Conservation (phyloP, 495 filamentous ascomycete species). For the Annulohypoxylon stygium region DNA sequence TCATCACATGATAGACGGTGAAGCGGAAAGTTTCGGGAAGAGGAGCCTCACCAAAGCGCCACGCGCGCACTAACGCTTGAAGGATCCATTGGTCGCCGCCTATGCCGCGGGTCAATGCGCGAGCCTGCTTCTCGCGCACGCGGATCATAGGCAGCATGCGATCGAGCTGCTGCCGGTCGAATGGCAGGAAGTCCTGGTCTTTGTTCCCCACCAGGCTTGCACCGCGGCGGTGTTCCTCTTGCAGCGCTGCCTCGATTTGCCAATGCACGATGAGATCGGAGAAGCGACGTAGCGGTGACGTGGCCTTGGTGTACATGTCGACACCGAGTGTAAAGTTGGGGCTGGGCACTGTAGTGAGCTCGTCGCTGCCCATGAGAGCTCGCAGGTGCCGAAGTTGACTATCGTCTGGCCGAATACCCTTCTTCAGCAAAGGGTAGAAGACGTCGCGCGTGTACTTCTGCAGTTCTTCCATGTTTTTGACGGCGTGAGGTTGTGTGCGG, state of each 20-base stretch:
- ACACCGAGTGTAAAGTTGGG: slow-evolving; percentile 73
- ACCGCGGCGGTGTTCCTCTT: slow-evolving; percentile 72
- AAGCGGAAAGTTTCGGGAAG: slow-evolving; percentile 75
- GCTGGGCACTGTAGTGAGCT: slow-evolving; percentile 64
- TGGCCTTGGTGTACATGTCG: slow-evolving; percentile 80
- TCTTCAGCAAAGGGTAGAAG: slow-evolving; percentile 65
- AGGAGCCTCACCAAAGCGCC: slow-evolving; percentile 72
- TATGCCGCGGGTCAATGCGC: slow-evolving; percentile 46
- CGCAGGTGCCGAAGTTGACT: slow-evolving; percentile 74
- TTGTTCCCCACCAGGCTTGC: slow-evolving; percentile 61
- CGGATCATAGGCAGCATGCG: slow-evolving; percentile 64
- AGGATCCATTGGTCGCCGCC: slow-evolving; percentile 69
- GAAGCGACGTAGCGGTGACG: slow-evolving; percentile 88
- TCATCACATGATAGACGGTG: slow-evolving; percentile 53
- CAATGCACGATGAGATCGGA: slow-evolving; percentile 88
- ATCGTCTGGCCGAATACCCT: slow-evolving; percentile 68
- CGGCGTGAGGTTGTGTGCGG: slow-evolving; percentile 73
- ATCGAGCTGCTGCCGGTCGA: slow-evolving; percentile 69
- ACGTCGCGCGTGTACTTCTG: slow-evolving; percentile 62
- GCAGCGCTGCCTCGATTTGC: slow-evolving; percentile 87
- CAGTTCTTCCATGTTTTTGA: slow-evolving; percentile 58
- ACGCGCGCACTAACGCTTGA: slow-evolving; percentile 80
- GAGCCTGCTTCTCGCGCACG: slow-evolving; percentile 61
- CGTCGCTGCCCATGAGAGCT: slow-evolving; percentile 64
- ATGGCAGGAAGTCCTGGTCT: slow-evolving; percentile 69